Percentiles rank a stretch among this genome's conserved stretches.
Evolutionary conservation across 306 rosid genomes (phyloP).

Genomic region (Cicer judaicum): DNA sequence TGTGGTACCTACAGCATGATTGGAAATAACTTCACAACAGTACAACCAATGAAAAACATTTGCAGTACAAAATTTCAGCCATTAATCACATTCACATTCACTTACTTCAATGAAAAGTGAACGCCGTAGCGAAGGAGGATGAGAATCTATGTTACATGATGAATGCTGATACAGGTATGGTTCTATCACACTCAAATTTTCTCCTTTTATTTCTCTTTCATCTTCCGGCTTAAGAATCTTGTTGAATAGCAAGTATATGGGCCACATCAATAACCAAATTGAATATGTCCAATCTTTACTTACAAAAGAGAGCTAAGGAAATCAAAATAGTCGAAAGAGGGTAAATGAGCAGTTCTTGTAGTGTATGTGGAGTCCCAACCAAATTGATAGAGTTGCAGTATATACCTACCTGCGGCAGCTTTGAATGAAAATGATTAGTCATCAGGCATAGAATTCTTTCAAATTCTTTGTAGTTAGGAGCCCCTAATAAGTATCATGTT

Average conservation of each 20-base stretch:
- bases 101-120: slow-evolving; percentile 76
- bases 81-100: slow-evolving; percentile 42
- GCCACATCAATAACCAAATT: slow-evolving; percentile 78
- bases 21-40: slow-evolving; percentile 18
- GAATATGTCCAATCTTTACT: slow-evolving; percentile 30
- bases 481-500: neutral
- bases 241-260: slow-evolving; percentile 70
- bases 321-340: slow-evolving; percentile 29
- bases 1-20: slow-evolving; percentile 80
- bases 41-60: slow-evolving; percentile 32
- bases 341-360: slow-evolving; percentile 30
- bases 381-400: slow-evolving; percentile 31
- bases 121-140: slow-evolving; percentile 47
- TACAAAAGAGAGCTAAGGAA: slow-evolving; percentile 33
- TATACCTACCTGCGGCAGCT: slow-evolving; percentile 59
- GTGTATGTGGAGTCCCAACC: slow-evolving; percentile 30
- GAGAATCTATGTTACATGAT: slow-evolving; percentile 48
- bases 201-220: slow-evolving; percentile 53
- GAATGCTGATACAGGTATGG: slow-evolving; percentile 53
- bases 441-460: slow-evolving; percentile 27
- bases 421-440: slow-evolving; percentile 40
- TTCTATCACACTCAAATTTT: slow-evolving; percentile 54
- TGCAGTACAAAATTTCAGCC: slow-evolving; percentile 13
- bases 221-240: slow-evolving; percentile 67
- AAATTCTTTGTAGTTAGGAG: neutral